Conservation (phyloP, 2,329 filamentous ascomycete genomes). For the Dichotomopilus funicola region DNA sequence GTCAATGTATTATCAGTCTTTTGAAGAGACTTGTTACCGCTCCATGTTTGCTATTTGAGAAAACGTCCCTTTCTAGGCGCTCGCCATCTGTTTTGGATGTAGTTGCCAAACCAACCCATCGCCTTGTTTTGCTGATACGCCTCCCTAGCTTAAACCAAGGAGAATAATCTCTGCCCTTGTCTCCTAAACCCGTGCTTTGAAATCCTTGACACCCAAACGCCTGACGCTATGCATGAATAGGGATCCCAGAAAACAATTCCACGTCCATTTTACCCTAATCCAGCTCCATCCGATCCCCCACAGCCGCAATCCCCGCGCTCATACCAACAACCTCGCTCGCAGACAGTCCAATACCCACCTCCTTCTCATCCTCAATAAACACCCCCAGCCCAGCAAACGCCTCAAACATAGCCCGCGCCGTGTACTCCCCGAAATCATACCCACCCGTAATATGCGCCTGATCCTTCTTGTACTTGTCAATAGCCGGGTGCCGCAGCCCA, state of each 20-base stretch:
- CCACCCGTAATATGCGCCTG: constrained; percentile 67
- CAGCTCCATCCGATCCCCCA: constrained; percentile 39
- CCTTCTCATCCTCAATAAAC: constrained; percentile 74
- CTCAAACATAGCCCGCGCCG: constrained; percentile 72
- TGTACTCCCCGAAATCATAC: constrained; percentile 77
- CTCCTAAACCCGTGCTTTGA: neutral
- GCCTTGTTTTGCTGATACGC: too few species aligned
- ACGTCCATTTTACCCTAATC: constrained; percentile 27
- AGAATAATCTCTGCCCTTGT: neutral
- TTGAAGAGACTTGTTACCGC: neutral
- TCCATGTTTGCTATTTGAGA: neutral
- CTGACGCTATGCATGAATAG: constrained; percentile 28
- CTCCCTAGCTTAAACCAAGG: neutral
- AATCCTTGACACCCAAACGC: constrained; percentile 18
- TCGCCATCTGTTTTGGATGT: too few species aligned
- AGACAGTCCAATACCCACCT: constrained; percentile 30
- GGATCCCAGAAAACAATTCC: neutral
- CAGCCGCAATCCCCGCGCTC: constrained; percentile 28
- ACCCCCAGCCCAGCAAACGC: constrained; percentile 86
- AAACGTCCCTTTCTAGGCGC: too few species aligned
- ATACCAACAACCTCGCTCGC: constrained; percentile 31
- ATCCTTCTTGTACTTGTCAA: constrained; percentile 52
- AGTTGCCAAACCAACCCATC: too few species aligned
- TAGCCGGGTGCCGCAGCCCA: constrained; percentile 61
- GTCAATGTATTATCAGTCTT: neutral